phyloP scores from a whole-genome alignment of 495 filamentous ascomycete species.

The Penicillium daleae region DNA sequence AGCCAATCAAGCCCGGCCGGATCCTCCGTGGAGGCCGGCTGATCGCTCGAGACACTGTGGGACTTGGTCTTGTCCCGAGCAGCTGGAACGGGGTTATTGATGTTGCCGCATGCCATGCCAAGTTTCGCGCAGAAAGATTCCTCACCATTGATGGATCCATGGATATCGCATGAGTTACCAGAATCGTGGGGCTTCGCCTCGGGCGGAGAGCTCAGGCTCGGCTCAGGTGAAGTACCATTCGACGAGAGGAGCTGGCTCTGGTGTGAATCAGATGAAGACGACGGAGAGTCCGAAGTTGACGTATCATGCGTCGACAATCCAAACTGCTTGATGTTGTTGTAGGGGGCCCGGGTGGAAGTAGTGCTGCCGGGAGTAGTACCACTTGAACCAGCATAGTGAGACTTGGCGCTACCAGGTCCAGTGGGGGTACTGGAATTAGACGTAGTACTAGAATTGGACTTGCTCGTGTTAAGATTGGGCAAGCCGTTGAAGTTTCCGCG shows the following conservation, averaged over 20 bases:
- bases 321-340: constrained; percentile 30
- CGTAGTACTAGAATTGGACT: constrained; percentile 19
- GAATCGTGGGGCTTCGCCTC: constrained; percentile 62
- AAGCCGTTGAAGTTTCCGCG: constrained; percentile 29
- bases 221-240: constrained; percentile 78
- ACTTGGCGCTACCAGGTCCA: constrained; percentile 7
- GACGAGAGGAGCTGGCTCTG: constrained; percentile 74
- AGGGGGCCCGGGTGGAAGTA: constrained; percentile 15
- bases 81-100: constrained; percentile 67
- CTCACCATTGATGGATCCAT: constrained; percentile 56
- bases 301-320: constrained; percentile 40
- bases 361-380: constrained; percentile 19
- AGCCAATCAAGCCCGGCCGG: constrained; percentile 69
- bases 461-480: constrained; percentile 9
- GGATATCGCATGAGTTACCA: constrained; percentile 28
- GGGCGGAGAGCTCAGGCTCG: constrained; percentile 59
- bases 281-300: constrained; percentile 58
- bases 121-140: constrained; percentile 69
- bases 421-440: constrained; percentile 1
- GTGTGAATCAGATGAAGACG: constrained; percentile 60
- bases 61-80: constrained; percentile 34
- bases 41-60: constrained; percentile 35
- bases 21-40: constrained; percentile 23
- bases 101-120: constrained; percentile 72
- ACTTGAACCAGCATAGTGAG: constrained; percentile 7